Conservation (phyloP, 192 early-diverging fungal species). For the Cetraspora pellucida region DNA sequence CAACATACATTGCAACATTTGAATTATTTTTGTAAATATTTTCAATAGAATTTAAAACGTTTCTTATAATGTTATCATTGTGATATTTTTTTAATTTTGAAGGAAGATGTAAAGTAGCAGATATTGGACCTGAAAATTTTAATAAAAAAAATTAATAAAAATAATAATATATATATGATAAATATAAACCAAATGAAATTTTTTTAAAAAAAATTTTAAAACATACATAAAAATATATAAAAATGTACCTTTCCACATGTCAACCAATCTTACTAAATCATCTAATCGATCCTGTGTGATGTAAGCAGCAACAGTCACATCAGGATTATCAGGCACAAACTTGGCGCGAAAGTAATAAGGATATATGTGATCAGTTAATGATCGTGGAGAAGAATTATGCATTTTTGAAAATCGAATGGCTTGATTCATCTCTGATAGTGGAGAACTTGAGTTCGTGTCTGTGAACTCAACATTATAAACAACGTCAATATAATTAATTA, state of each 20-base stretch:
- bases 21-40: constrained; percentile 43
- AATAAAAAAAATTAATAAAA: constrained; percentile 9
- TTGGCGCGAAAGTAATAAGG: constrained; percentile 43
- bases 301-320: constrained; percentile 52
- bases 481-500: neutral
- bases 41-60: constrained; percentile 18
- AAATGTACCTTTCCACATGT: constrained; percentile 52
- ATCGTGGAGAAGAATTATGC: constrained; percentile 37
- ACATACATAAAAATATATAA: neutral
- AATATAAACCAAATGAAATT: neutral
- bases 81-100: neutral
- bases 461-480: neutral
- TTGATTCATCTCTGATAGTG: constrained; percentile 5
- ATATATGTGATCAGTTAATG: constrained; percentile 41
- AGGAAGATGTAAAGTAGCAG: constrained; percentile 53
- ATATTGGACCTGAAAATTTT: constrained; percentile 49
- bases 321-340: constrained; percentile 39
- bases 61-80: constrained; percentile 6
- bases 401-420: constrained; percentile 40
- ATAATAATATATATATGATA: neutral
- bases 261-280: constrained; percentile 48
- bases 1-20: constrained; percentile 43
- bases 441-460: constrained; percentile 20
- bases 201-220: neutral
- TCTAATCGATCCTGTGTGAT: constrained; percentile 50